A percentile compares a stretch with the other conserved stretches of the same genome.
phyloP scores from a whole-genome alignment of 2,329 filamentous ascomycete species.

The Penicillium italicum region DNA sequence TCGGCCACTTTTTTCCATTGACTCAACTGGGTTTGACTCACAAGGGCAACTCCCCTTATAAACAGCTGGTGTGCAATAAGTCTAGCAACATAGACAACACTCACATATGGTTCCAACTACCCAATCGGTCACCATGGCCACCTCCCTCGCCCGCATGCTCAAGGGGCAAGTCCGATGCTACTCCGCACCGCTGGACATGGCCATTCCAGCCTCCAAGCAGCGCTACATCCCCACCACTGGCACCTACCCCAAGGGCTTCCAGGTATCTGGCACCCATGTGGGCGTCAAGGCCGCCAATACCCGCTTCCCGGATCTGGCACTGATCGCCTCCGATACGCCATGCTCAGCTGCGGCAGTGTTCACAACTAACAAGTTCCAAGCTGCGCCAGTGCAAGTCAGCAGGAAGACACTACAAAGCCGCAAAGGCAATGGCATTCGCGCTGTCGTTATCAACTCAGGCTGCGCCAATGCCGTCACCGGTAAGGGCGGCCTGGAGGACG shows the following conservation, averaged over 20 bases:
- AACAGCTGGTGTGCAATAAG: background rate
- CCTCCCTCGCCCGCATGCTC: slow-evolving; percentile 33
- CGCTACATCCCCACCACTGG: slow-evolving; percentile 85
- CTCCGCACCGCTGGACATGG: slow-evolving; percentile 45
- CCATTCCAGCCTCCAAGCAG: slow-evolving; percentile 73
- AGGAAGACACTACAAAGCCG: slow-evolving; percentile 65
- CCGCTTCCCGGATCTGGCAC: slow-evolving; percentile 81
- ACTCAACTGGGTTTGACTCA: slow-evolving; percentile 13
- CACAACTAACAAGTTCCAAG: slow-evolving; percentile 97
- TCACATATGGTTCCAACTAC: slow-evolving; percentile 26
- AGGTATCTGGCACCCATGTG: slow-evolving; percentile 79
- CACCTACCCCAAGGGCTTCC: slow-evolving; percentile 86
- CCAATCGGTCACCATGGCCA: slow-evolving; percentile 33
- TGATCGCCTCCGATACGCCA: slow-evolving; percentile 80
- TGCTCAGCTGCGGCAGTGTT: slow-evolving; percentile 90
- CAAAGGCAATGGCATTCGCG: slow-evolving; percentile 66
- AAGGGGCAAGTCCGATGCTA: slow-evolving; percentile 43
- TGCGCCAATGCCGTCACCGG: slow-evolving; percentile 98
- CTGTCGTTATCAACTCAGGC: slow-evolving; percentile 89
- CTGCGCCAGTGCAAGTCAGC: slow-evolving; percentile 87
- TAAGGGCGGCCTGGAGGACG: slow-evolving; percentile 83
- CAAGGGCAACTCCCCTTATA: background rate
- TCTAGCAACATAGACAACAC: background rate
- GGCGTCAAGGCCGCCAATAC: slow-evolving; percentile 94
- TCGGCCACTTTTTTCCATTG: slow-evolving; percentile 17